Evolutionary conservation across 257 asterid species (phyloP), one percentile per base, ranked within the genome.

Genomic region (Ballota nigra): DNA sequence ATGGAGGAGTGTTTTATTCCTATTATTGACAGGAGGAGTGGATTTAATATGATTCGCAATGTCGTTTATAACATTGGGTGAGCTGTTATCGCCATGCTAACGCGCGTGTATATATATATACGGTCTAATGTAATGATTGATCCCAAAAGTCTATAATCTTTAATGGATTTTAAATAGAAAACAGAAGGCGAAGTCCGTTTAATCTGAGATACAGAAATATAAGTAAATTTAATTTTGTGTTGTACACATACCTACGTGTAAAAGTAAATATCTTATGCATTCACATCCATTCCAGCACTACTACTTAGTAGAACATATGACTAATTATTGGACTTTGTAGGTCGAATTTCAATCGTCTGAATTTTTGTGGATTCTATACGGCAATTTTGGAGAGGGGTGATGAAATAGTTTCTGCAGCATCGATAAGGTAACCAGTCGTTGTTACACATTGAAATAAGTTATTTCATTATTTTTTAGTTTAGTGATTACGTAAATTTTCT

Each of bases 1-100:
- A 86, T 92, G 96, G 83, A 92, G 55, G 98, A 92, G 80, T 92
- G 98, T 74, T 92, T 92, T 85, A 60, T 92, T 84, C 98, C 96
- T 58, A 84, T 89, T 16, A 68, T 78, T 78, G 98, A 92, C 82
- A 80, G 98, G 79, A 88, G 96, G 82, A 89, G 96, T 79, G 93
- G 89, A 77, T 84, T 92, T 61, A 89, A 86, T 84, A 85, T 88
- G 80, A 84, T 92, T 67, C 92, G 70, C 61, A 92, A 84, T 77
- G 91, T 85, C 70, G 82, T 92, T 60, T 88, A 86, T 69, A 92
- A 88, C 84, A 84, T 95, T 72, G 96, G 96, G 98, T 92, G 80
- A 89, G 96, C 77, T 70, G 60, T 79, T 73, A n/a, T 65, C 76
- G 11, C 33, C 62, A 62, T 51, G 68, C 61, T 28, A 60, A 31